Percentiles rank a stretch among this genome's conserved stretches.
phyloP scores from a whole-genome alignment of 2,329 filamentous ascomycete genomes.

The Botryotinia calthae region DNA sequence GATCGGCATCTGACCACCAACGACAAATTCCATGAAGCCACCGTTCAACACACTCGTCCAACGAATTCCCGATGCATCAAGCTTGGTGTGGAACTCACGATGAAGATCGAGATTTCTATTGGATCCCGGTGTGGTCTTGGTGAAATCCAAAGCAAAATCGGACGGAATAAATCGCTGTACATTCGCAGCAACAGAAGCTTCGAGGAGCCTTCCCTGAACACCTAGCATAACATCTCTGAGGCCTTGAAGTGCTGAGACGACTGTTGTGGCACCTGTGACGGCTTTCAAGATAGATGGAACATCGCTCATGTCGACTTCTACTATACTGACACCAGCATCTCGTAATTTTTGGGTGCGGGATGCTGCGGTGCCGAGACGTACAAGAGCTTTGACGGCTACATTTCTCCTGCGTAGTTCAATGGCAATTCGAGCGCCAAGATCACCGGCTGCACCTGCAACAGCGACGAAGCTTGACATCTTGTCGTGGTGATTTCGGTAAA shows the following conservation, averaged over 20 bases:
- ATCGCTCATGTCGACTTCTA: slow-evolving; percentile 21
- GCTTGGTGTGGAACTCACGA: slow-evolving; percentile 22
- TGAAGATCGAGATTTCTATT: slow-evolving; percentile 23
- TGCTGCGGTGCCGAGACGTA: slow-evolving; percentile 22
- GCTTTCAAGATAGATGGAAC: slow-evolving; percentile 11
- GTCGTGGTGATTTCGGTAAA: background rate
- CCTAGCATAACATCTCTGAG: slow-evolving; percentile 21
- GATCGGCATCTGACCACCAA: slow-evolving; percentile 8
- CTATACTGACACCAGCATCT: slow-evolving; percentile 18
- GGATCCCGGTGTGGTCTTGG: slow-evolving; percentile 18
- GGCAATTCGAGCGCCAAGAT: slow-evolving; percentile 22
- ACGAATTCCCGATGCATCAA: slow-evolving; percentile 21
- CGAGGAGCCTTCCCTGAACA: slow-evolving; percentile 37
- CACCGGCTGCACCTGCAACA: slow-evolving; percentile 22
- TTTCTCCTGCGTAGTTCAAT: slow-evolving; percentile 20
- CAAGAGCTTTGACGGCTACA: slow-evolving; percentile 22
- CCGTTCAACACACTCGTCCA: slow-evolving; percentile 23
- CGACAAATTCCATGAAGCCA: slow-evolving; percentile 21
- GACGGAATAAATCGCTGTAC: slow-evolving; percentile 59
- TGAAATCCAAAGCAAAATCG: slow-evolving; percentile 44
- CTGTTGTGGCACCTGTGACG: slow-evolving; percentile 19
- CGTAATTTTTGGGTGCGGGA: slow-evolving; percentile 20
- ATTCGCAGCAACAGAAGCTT: slow-evolving; percentile 56
- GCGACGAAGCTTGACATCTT: slow-evolving; percentile 22
- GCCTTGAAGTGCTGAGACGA: slow-evolving; percentile 22